A percentile compares a stretch with the other conserved stretches of the same genome.
These are phyloP conservation scores for Sclerotinia subarctica DNA, from an alignment of 2,329 filamentous ascomycete species.

Conservation along the genomic window DNA sequence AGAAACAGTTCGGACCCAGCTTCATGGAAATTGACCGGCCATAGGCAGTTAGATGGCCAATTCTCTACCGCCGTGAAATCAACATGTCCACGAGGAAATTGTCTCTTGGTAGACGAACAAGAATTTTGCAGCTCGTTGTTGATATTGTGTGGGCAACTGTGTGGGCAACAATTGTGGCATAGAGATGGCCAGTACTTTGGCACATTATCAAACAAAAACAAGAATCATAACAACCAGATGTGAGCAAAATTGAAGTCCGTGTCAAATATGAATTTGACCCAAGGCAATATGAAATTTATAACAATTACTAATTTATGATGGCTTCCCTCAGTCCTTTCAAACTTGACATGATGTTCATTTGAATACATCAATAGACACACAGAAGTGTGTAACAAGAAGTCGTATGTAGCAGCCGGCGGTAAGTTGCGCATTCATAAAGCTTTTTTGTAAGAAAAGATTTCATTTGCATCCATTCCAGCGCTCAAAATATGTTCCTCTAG, in stretches of 20 bases:
- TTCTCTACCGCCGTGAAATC: neutral
- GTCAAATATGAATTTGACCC: neutral
- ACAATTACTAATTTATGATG: no score
- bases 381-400: neutral
- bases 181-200: neutral
- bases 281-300: no score
- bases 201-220: neutral
- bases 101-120: neutral
- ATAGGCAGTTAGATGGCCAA: neutral
- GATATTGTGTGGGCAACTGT: neutral
- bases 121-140: neutral
- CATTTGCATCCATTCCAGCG: slow-evolving; percentile 72
- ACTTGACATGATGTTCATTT: neutral
- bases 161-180: neutral
- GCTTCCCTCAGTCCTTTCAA: neutral
- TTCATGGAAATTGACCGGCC: neutral
- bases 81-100: neutral
- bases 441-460: slow-evolving; percentile 44
- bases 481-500: slow-evolving; percentile 52
- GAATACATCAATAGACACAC: neutral
- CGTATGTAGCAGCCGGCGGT: slow-evolving; percentile 69
- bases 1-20: neutral
- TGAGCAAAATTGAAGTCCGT: no score
- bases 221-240: neutral
- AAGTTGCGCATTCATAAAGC: slow-evolving; percentile 54